phyloP scores from a whole-genome alignment of 768 basidiomycete species.

The Piloderma croceum region DNA sequence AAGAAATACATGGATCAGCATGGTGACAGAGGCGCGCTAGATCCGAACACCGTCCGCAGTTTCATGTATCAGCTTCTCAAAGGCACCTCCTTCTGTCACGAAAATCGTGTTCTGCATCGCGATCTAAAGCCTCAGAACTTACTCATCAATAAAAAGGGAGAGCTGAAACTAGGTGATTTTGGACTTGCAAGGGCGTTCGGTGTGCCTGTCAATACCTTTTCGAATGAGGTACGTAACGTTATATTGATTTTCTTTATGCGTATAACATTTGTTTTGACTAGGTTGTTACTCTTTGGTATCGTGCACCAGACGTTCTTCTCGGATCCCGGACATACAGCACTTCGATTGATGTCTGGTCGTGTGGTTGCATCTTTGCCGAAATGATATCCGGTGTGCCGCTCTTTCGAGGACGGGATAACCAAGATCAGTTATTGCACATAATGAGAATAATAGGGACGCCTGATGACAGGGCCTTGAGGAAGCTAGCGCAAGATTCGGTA shows the following conservation, averaged over 20 bases:
- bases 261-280: slow-evolving; percentile 12
- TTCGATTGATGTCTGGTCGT: slow-evolving; percentile 75
- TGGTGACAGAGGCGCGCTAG: slow-evolving; percentile 92
- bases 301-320: slow-evolving; percentile 70
- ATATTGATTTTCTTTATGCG: background rate
- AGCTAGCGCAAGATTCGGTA: slow-evolving; percentile 64
- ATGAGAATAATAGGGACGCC: slow-evolving; percentile 76
- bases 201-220: slow-evolving; percentile 77
- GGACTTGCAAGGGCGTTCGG: slow-evolving; percentile 73
- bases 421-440: slow-evolving; percentile 71
- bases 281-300: slow-evolving; percentile 81
- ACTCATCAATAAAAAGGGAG: slow-evolving; percentile 71
- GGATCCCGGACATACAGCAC: slow-evolving; percentile 75
- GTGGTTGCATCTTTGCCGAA: slow-evolving; percentile 77
- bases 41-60: slow-evolving; percentile 83
- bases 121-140: slow-evolving; percentile 78
- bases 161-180: slow-evolving; percentile 74
- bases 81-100: slow-evolving; percentile 76
- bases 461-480: slow-evolving; percentile 57
- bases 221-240: slow-evolving; percentile 48
- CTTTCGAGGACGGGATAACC: slow-evolving; percentile 72
- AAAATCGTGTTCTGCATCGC: slow-evolving; percentile 72
- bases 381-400: slow-evolving; percentile 77
- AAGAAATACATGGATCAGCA: slow-evolving; percentile 99
- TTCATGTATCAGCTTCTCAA: slow-evolving; percentile 77